Conservation (phyloP, 257 asterid species). For the Euphrasia confusa region DNA sequence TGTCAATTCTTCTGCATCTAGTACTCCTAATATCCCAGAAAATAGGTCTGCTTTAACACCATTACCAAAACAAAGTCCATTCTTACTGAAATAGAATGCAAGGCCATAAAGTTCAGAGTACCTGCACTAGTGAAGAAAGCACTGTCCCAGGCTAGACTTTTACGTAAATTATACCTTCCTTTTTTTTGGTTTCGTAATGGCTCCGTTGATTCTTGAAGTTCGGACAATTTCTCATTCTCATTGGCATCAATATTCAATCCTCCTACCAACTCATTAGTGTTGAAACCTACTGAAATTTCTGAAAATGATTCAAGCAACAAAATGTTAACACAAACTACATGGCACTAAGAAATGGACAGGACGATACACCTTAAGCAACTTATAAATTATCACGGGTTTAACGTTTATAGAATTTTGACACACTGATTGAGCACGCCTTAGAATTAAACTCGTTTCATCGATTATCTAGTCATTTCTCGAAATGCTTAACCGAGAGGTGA, state of each 20-base stretch:
- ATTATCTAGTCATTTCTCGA: too few species aligned
- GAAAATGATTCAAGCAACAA: conserved; percentile 22
- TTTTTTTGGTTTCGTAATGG: conserved; percentile 40
- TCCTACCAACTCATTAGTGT: conserved; percentile 25
- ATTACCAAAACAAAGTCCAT: not conserved
- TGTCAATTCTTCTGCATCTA: conserved; percentile 78
- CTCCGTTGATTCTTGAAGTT: conserved; percentile 48
- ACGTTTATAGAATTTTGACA: too few species aligned
- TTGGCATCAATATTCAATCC: conserved; percentile 28
- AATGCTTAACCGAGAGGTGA: too few species aligned
- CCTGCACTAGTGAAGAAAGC: conserved; percentile 96
- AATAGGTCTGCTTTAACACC: not conserved
- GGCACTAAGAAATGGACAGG: not conserved
- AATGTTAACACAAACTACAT: conserved; percentile 5
- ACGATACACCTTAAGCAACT: too few species aligned
- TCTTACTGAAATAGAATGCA: not conserved
- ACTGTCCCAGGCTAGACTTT: conserved; percentile 95
- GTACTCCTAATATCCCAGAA: conserved; percentile 49
- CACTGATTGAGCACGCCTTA: not conserved
- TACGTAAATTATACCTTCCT: conserved; percentile 75
- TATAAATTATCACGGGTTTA: too few species aligned
- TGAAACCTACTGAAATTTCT: conserved; percentile 30
- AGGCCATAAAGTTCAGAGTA: conserved; percentile 24
- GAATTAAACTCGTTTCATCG: not conserved
- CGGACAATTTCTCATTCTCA: conserved; percentile 36